A percentile compares a stretch with the other conserved stretches of the same genome.
These are phyloP conservation scores for Drosera spatulata DNA, from an alignment of 179 eudicot genomes.

Conservation along the genomic window DNA sequence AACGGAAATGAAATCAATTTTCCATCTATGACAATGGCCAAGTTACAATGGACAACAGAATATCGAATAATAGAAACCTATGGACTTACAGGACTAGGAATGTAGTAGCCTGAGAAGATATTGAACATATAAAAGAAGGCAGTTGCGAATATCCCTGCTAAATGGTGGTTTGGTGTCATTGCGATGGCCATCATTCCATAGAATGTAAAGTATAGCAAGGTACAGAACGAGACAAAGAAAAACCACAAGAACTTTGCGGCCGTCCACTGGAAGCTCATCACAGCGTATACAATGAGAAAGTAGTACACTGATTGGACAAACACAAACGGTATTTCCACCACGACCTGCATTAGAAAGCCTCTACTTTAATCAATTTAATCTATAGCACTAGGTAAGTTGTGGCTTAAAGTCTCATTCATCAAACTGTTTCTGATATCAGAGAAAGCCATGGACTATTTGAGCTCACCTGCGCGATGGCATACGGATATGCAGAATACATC, in stretches of 20 bases:
- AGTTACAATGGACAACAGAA: not conserved
- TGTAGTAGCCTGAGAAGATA: constrained; percentile 84
- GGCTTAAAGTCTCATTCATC: too few species aligned
- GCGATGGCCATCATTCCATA: constrained; percentile 94
- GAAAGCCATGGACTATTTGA: not conserved
- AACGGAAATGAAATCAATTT: not conserved
- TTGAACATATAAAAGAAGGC: constrained; percentile 69
- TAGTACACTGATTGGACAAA: constrained; percentile 53
- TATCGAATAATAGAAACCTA: too few species aligned
- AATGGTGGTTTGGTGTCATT: constrained; percentile 83
- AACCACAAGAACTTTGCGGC: constrained; percentile 74
- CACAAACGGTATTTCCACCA: constrained; percentile 65
- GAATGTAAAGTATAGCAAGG: constrained; percentile 86
- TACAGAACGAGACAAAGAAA: constrained; percentile 61
- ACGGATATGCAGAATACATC: constrained; percentile 65
- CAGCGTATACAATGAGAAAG: constrained; percentile 61
- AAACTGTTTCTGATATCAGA: too few species aligned
- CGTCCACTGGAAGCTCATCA: constrained; percentile 80
- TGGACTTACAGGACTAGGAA: constrained; percentile 70
- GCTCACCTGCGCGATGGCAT: constrained; percentile 80
- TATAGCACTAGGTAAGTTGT: too few species aligned
- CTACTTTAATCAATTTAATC: not conserved
- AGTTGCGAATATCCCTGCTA: constrained; percentile 68
- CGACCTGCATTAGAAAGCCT: constrained; percentile 31
- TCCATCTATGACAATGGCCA: not conserved